A percentile compares a stretch with the other conserved stretches of the same genome.
These are phyloP conservation scores for Phytophthora tentaculata DNA, from an alignment of 352 stramenopile genomes.

Conservation along the genomic window DNA sequence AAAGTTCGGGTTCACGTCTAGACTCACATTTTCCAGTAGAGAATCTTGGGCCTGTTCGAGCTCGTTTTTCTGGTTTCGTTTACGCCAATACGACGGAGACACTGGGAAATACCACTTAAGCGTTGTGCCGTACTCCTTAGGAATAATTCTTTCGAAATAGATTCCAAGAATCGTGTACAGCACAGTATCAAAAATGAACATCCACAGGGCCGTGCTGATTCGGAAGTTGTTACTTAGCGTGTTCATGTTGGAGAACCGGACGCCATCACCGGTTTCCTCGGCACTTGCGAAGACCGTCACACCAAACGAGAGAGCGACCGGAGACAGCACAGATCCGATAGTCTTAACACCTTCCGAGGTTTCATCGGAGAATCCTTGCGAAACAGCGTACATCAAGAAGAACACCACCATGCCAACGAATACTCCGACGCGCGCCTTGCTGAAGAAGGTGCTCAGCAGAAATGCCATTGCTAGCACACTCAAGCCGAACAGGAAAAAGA, in stretches of 20 bases:
- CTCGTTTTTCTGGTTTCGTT: background rate
- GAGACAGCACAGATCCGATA: slow-evolving; percentile 55
- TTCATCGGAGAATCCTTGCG: background rate
- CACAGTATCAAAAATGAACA: background rate
- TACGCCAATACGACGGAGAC: background rate
- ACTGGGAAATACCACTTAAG: background rate
- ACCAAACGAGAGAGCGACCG: slow-evolving; percentile 70
- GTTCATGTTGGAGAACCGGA: slow-evolving; percentile 49
- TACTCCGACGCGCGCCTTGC: background rate
- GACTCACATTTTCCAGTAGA: slow-evolving; percentile 32
- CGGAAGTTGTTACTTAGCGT: slow-evolving; percentile 55
- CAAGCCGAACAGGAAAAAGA: background rate
- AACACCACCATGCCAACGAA: background rate
- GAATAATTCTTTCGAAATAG: background rate
- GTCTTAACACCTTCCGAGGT: slow-evolving; percentile 40
- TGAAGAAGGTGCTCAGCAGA: background rate
- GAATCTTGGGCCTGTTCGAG: background rate
- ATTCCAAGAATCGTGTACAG: background rate
- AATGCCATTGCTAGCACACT: background rate
- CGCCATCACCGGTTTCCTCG: slow-evolving; percentile 49
- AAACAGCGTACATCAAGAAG: background rate
- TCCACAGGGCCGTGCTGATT: slow-evolving; percentile 46
- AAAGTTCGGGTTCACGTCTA: slow-evolving; percentile 54
- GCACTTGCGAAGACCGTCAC: slow-evolving; percentile 54
- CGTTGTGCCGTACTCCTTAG: background rate